Evolutionary conservation across 176 grass and related monocot genomes (phyloP), one percentile per base, ranked within the genome.

Genomic region (Oryza longistaminata): DNA sequence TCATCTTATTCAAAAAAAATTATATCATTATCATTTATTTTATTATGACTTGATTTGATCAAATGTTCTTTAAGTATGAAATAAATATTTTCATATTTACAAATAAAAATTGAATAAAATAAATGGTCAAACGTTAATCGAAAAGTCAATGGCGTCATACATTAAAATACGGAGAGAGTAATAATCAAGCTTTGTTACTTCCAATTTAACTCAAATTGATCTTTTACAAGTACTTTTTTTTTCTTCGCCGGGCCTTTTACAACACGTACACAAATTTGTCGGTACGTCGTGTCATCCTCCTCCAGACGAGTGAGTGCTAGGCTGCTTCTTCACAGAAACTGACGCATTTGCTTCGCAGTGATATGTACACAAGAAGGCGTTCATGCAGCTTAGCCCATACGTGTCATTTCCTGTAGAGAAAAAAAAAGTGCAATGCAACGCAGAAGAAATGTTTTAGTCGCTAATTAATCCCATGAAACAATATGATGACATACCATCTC

Each of bases 401-500:
- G 8, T 80, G 29, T 90, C 80, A 90, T 87, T 90, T 90, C 89
- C 89, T 90, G 89, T 65, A 88, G 9, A 88, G 9, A 88, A 80
- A 62, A 22, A 35, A 35, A 5, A 35, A 35, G 3, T 40, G 21
- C 46, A 85, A 40, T 1, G 39, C 39, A 40, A 75, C 11, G 16
- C 68, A 90, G 67, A 86, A 86, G 45, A 43, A 86, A 78, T 0
- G 34, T 66, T 90, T 90, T 62, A 90, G 88, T 71, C 66, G 34
- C 39, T 44, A 21, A 82, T 11, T 44, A 21, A 82, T 11, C 11
- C 22, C 29, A 82, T 17, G 53, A 21, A 58, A n/a, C 2, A 58
- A 21, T 3, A 58, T 9, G 17, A 58, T 58, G 9, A 9, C 21
- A 58, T 21, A 58, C 17, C 53, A 58, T n/a, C 53, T 58, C 53